A percentile compares a stretch with the other conserved stretches of the same genome.
These are phyloP conservation scores for Leptodontidium sp. DNA, from an alignment of 2,329 filamentous ascomycete genomes.

Conservation along the genomic window DNA sequence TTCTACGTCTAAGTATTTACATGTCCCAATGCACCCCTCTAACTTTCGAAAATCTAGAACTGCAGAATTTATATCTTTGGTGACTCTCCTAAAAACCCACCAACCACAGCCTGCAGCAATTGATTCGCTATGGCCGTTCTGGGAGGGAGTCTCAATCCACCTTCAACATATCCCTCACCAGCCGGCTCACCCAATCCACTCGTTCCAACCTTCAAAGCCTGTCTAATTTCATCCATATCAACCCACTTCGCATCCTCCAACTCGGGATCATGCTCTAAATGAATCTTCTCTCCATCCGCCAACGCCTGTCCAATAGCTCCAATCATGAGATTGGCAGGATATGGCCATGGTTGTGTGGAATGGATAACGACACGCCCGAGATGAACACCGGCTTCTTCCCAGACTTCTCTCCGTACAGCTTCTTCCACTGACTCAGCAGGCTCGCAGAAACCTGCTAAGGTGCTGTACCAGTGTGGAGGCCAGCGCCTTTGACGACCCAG, in stretches of 20 bases:
- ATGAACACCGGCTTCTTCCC: slow-evolving; percentile 83
- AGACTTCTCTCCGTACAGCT: slow-evolving; percentile 82
- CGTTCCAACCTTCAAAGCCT: slow-evolving; percentile 73
- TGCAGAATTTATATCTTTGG: slow-evolving; percentile 41
- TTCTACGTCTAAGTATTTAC: slow-evolving; percentile 28
- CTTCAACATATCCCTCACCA: slow-evolving; percentile 75
- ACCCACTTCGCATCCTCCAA: slow-evolving; percentile 93
- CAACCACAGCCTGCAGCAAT: slow-evolving; percentile 79
- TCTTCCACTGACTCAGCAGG: slow-evolving; percentile 87
- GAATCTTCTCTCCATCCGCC: slow-evolving; percentile 80
- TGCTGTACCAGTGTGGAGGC: slow-evolving; percentile 87
- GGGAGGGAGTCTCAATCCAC: slow-evolving; percentile 81
- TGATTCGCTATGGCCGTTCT: slow-evolving; percentile 92
- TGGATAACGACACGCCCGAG: slow-evolving; percentile 83
- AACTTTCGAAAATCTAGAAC: slow-evolving; percentile 18
- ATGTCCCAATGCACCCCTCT: slow-evolving; percentile 14
- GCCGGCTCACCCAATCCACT: slow-evolving; percentile 72
- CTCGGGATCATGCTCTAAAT: slow-evolving; percentile 88
- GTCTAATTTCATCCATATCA: slow-evolving; percentile 77
- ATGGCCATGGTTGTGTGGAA: slow-evolving; percentile 88
- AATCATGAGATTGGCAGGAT: slow-evolving; percentile 86
- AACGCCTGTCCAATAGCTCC: slow-evolving; percentile 87
- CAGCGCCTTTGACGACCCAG: slow-evolving; percentile 87
- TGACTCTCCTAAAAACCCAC: slow-evolving; percentile 67
- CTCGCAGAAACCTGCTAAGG: slow-evolving; percentile 87